These are phyloP conservation scores for Penicillium steckii DNA, from an alignment of 495 filamentous ascomycete genomes.

Conservation along the genomic window DNA sequence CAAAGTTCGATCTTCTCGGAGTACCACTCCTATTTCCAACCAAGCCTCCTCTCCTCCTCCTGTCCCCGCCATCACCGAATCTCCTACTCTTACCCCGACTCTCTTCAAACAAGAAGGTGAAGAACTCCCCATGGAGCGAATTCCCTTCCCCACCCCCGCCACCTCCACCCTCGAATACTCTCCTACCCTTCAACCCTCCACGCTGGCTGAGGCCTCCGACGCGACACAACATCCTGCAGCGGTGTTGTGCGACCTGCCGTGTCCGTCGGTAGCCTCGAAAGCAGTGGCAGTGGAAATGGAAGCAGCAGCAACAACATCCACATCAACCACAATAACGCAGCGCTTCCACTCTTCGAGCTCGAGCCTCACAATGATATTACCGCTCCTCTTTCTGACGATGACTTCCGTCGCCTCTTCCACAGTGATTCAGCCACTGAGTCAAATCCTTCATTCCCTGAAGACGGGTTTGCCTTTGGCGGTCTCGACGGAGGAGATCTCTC, in stretches of 20 bases:
- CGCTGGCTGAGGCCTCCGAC: conserved; percentile 72
- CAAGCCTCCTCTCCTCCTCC: conserved; percentile 34
- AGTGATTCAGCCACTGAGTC: conserved; percentile 64
- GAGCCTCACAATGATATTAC: conserved; percentile 43
- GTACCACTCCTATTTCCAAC: conserved; percentile 29
- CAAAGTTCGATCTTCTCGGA: conserved; percentile 53
- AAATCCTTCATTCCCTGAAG: conserved; percentile 76
- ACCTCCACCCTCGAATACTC: conserved; percentile 47
- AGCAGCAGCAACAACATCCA: too few relatives aligned
- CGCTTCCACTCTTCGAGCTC: conserved; percentile 56
- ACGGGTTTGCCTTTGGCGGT: conserved; percentile 69
- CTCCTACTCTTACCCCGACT: conserved; percentile 46
- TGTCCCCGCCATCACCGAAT: conserved; percentile 35
- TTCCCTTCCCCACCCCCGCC: conserved; percentile 50
- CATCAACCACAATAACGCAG: too few relatives aligned
- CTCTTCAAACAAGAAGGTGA: conserved; percentile 58
- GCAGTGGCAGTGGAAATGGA: conserved; percentile 43
- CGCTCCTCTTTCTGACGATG: conserved; percentile 63
- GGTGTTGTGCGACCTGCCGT: conserved; percentile 99
- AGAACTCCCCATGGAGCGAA: conserved; percentile 46
- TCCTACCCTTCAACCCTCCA: conserved; percentile 48
- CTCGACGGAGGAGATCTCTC: conserved; percentile 53
- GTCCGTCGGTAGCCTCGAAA: conserved; percentile 80
- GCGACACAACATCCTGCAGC: conserved; percentile 99
- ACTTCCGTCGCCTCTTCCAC: conserved; percentile 68